A percentile compares a stretch with the other conserved stretches of the same genome.
Conservation (phyloP, 83 land plant species). For the Picea mariana region DNA sequence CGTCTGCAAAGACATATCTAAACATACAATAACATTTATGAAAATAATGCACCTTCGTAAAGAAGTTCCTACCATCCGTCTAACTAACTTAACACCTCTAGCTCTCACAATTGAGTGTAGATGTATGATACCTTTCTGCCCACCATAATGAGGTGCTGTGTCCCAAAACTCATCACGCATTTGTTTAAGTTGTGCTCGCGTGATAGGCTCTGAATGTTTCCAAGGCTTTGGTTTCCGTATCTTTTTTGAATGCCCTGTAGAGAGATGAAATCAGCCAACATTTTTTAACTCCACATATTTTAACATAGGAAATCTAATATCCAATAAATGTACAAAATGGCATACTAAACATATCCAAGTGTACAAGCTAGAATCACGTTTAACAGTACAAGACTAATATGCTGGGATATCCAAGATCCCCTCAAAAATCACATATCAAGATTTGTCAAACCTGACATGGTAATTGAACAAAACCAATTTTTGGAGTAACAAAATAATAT, state of each 20-base stretch:
- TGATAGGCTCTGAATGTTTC: slow-evolving; percentile 78
- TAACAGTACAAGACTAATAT: not conserved
- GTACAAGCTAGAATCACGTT: not conserved
- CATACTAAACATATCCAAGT: not conserved
- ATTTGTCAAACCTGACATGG: not conserved
- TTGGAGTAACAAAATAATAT: not conserved
- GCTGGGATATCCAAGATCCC: not conserved
- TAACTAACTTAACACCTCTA: no score
- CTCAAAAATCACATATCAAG: not conserved
- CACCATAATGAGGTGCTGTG: slow-evolving; percentile 90
- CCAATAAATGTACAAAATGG: not conserved
- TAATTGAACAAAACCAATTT: not conserved
- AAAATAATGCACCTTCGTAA: no score
- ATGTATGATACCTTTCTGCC: slow-evolving; percentile 56
- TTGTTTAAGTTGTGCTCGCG: slow-evolving; percentile 59
- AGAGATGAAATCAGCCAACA: slow-evolving; percentile 1
- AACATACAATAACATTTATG: not conserved
- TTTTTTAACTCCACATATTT: not conserved
- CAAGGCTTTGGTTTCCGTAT: slow-evolving; percentile 82
- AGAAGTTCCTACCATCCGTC: no score
- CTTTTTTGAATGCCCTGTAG: slow-evolving; percentile 59
- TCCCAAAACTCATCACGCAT: slow-evolving; percentile 96
- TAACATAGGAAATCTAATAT: not conserved
- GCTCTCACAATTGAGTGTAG: no score
- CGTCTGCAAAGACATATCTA: not conserved